Evolutionary conservation across 2,329 filamentous ascomycete species (phyloP).

Genomic region (Hysterium pulicare): DNA sequence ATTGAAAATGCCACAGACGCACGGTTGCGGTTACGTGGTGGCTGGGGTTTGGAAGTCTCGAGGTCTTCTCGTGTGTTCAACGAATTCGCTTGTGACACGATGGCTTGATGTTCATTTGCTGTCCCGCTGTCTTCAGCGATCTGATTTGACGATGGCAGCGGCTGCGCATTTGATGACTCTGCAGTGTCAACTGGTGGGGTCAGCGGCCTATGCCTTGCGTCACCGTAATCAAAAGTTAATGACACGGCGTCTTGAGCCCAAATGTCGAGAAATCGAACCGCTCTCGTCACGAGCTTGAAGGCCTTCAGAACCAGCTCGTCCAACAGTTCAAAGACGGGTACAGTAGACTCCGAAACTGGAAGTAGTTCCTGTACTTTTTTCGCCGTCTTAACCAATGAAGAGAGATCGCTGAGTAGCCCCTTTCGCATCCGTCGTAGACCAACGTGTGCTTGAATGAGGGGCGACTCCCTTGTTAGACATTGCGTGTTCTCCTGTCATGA

Average conservation of each 20-base stretch:
- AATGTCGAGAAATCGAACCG: slow-evolving; percentile 83
- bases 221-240: slow-evolving; percentile 42
- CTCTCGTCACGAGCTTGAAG: slow-evolving; percentile 89
- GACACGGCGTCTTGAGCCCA: slow-evolving; percentile 61
- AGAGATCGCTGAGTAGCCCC: slow-evolving; percentile 82
- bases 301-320: slow-evolving; percentile 93
- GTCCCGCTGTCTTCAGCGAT: slow-evolving; percentile 22
- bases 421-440: slow-evolving; percentile 77
- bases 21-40: slow-evolving; percentile 25
- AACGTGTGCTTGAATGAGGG: slow-evolving; percentile 71
- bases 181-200: slow-evolving; percentile 38
- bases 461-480: slow-evolving; percentile 79
- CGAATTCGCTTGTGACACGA: slow-evolving; percentile 35
- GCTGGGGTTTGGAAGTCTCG: slow-evolving; percentile 27
- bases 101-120: slow-evolving; percentile 43
- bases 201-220: slow-evolving; percentile 29
- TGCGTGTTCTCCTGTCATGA: slow-evolving; percentile 72
- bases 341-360: slow-evolving; percentile 28
- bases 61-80: slow-evolving; percentile 22
- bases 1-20: slow-evolving; percentile 36
- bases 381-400: slow-evolving; percentile 81
- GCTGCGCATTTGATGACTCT: slow-evolving; percentile 28
- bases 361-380: slow-evolving; percentile 79
- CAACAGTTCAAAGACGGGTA: slow-evolving; percentile 67
- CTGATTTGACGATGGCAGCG: slow-evolving; percentile 20